A percentile compares a stretch with the other conserved stretches of the same genome.
Evolutionary conservation across 768 basidiomycete species (phyloP).

Genomic region (Boletus pseudopeckii): DNA sequence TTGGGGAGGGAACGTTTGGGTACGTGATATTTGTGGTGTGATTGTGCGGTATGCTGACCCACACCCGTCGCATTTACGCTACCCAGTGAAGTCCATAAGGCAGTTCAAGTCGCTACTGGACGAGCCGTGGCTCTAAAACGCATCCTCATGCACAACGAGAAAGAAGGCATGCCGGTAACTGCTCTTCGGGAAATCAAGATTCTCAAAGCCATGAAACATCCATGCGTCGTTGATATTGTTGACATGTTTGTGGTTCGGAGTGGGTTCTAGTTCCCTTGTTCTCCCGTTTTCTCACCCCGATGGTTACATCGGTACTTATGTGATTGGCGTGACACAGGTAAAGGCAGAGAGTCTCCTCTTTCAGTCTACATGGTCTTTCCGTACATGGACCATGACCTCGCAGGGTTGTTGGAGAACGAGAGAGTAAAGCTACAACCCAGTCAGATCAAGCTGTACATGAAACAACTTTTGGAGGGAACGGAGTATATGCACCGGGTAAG

Average conservation of each 20-base stretch:
- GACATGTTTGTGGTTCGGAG: slow-evolving; percentile 91
- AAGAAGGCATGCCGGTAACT: slow-evolving; percentile 96
- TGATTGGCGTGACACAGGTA: slow-evolving; percentile 10
- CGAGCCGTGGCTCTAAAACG: slow-evolving; percentile 83
- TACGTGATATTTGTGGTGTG: slow-evolving; percentile 37
- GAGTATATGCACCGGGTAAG: slow-evolving; percentile 92
- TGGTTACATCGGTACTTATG: background rate
- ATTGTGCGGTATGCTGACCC: slow-evolving; percentile 6
- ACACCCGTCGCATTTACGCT: slow-evolving; percentile 1
- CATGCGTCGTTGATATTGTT: slow-evolving; percentile 79
- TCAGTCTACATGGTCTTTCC: slow-evolving; percentile 99
- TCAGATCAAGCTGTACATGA: slow-evolving; percentile 94
- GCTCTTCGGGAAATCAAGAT: slow-evolving; percentile 97
- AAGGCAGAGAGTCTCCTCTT: slow-evolving; percentile 63
- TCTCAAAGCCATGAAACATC: slow-evolving; percentile 83
- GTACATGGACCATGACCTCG: slow-evolving; percentile 99
- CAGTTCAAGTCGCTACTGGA: slow-evolving; percentile 59
- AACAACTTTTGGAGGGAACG: slow-evolving; percentile 93
- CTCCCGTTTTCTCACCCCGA: background rate
- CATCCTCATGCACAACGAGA: slow-evolving; percentile 94
- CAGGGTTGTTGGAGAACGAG: slow-evolving; percentile 90
- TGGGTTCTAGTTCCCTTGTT: slow-evolving; percentile 34
- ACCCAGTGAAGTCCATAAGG: slow-evolving; percentile 86
- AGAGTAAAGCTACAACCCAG: slow-evolving; percentile 77
- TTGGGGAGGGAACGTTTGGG: slow-evolving; percentile 98